Evolutionary conservation across 208 protist genomes (phyloP), one percentile per base, ranked within the genome.

Genomic region (Acanthamoeba healyi): DNA sequence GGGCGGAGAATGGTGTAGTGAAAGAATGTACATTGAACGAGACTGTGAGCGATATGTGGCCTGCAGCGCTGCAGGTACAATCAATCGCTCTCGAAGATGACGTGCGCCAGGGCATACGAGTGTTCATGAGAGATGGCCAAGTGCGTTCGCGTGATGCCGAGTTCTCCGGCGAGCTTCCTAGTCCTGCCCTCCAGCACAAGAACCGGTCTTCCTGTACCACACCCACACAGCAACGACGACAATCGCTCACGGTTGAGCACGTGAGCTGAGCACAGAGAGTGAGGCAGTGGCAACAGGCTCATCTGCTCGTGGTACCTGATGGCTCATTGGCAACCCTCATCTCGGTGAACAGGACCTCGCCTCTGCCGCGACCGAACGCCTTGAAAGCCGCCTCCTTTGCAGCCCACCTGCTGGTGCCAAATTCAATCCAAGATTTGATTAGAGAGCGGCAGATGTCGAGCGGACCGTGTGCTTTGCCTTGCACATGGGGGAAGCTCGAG

Each of bases 311-410:
- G 2, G 46, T 54, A 54, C 84, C 84, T 42, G 84, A 54, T n/a
- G 84, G 46, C 36, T 91, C 84, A 26, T 91, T 91, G 22, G 36
- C 29, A 14, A 91, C 61, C 40, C 32, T 82, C 42, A 93, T 74
- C 19, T 93, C 65, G 0, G 89, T 51, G 40, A 93, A 93, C 32
- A 93, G 65, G 24, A 93, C 67, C 36, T 56, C 67, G 29, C 89
- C 89, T 77, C 89, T 5, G 12, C 46, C 44, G n/a, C 51, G 89
- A 19, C 89, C 89, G 22, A 93, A 63, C 1, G 89, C 89, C 89
- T 93, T 93, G 44, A 93, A 93, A 6, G 67, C 65, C 34, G 89
- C 89, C 40, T 93, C 89, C 38, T 93, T 93, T 7, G 70, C 89
- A 46, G 89, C 89, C 89, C 89, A 93, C 44, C 89, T 93, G 67